A percentile compares a stretch with the other conserved stretches of the same genome.
These are phyloP conservation scores for Chlorella sp. DNA, from an alignment of 139 green algal species.

Conservation along the genomic window DNA sequence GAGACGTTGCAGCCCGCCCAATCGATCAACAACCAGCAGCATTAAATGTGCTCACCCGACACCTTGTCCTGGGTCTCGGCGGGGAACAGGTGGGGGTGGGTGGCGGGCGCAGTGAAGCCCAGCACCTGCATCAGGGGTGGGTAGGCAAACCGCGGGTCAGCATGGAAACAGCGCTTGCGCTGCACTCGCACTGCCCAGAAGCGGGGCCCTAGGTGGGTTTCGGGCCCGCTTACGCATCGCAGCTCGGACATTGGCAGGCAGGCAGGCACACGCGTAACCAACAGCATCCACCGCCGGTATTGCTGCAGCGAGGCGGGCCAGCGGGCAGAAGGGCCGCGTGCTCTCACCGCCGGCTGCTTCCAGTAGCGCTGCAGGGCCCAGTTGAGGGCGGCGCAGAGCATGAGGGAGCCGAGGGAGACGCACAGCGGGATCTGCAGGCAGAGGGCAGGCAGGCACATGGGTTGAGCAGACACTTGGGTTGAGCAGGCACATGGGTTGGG, in stretches of 20 bases:
- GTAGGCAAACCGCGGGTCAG: too few relatives aligned
- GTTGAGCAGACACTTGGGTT: not conserved
- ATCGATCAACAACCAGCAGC: too few relatives aligned
- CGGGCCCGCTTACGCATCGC: too few relatives aligned
- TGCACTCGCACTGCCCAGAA: too few relatives aligned
- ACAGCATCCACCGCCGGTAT: too few relatives aligned
- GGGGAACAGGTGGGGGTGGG: conserved; percentile 37
- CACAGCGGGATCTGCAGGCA: conserved; percentile 27
- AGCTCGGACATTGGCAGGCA: too few relatives aligned
- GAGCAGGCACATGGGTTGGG: not conserved
- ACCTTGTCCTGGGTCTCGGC: not conserved
- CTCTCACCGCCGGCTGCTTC: conserved; percentile 4
- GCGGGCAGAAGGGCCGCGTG: too few relatives aligned
- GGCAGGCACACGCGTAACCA: too few relatives aligned
- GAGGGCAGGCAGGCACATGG: not conserved
- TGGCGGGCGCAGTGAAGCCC: conserved; percentile 38
- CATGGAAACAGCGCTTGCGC: too few relatives aligned
- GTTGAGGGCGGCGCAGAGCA: conserved; percentile 33
- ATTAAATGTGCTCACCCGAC: not conserved
- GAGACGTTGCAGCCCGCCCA: not conserved
- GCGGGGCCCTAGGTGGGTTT: too few relatives aligned
- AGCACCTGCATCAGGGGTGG: not conserved
- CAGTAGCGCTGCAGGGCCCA: not conserved
- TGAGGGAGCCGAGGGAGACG: conserved; percentile 38
- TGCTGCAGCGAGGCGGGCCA: too few relatives aligned